These are phyloP conservation scores for Aspergillus cristatus DNA, from an alignment of 495 filamentous ascomycete genomes.

Conservation along the genomic window DNA sequence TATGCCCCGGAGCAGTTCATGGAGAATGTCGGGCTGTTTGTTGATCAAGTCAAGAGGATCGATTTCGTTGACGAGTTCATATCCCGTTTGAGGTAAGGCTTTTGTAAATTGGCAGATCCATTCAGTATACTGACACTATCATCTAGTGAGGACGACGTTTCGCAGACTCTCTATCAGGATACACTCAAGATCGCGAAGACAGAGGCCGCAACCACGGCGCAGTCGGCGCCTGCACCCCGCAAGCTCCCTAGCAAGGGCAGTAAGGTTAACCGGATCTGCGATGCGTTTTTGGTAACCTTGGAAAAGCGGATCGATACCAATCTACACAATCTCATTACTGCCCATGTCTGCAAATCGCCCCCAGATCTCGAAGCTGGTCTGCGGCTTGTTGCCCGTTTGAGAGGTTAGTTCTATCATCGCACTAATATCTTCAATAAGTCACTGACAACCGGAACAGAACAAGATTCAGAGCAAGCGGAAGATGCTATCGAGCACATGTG, in stretches of 20 bases:
- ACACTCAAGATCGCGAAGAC: constrained; percentile 42
- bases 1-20: constrained; percentile 78
- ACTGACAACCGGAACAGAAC: constrained; percentile 30
- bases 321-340: constrained; percentile 87
- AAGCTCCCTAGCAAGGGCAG: constrained; percentile 24
- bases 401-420: constrained; percentile 32
- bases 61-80: constrained; percentile 88
- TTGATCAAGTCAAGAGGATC: constrained; percentile 77
- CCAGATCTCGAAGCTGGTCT: constrained; percentile 84
- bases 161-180: constrained; percentile 86
- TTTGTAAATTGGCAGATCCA: too few species aligned
- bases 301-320: constrained; percentile 54
- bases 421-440: neutral
- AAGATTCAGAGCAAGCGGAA: constrained; percentile 61
- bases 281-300: constrained; percentile 68
- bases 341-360: constrained; percentile 85
- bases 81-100: constrained; percentile 68
- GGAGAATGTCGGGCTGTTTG: constrained; percentile 60
- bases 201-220: constrained; percentile 22
- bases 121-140: constrained; percentile 10
- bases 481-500: constrained; percentile 91
- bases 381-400: constrained; percentile 62
- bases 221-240: constrained; percentile 5
- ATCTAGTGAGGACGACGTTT: constrained; percentile 81
- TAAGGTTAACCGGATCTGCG: constrained; percentile 83